Base-by-base conservation (phyloP, 2,329 filamentous ascomycete genomes). In the Penicillium glabrum region DNA sequence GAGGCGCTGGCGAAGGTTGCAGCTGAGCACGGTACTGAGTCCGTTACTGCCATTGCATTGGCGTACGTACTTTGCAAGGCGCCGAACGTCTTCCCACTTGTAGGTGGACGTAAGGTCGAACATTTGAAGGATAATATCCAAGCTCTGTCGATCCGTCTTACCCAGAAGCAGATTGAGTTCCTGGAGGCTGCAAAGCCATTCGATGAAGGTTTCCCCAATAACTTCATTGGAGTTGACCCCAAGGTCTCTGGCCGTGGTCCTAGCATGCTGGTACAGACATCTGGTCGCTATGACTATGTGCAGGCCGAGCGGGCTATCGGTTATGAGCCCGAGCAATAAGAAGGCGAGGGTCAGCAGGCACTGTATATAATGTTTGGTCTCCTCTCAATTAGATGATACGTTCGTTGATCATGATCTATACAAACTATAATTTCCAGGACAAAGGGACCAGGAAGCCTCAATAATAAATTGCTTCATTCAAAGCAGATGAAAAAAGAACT, bases 11-110 rank as follows among this genome's bases (percentile, higher is more conserved):
- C 16, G n/a, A 39, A 9, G 2, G 35, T 39, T 19, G 35, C 35
- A 8, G n/a, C 16, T 39, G 35, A 39, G 35, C 35, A 19, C 8
- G 35, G 35, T 10, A 39, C 9, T 2, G n/a, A 39, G 26, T 73
- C 69, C 3, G 79, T 90, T 48, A 88, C 86, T 4, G 82, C 82
- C 37, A 75, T 90, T 33, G 89, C 89, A 9, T 74, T 92, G 24
- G 89, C 89, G 2, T 92, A 92, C 67, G 85, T 91, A 14, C 82
- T 89, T 80, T 82, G 85, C 61, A 91, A 91, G 75, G 78, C 86
- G 0, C 83, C 87, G 0, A 85, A 90, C 65, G 86, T 91, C 13
- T 90, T 90, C 67, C 89, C 89, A 1, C 85, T 92, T 41, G 79
- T 91, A 5, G 89, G 89, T 11, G 86, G 87, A 0, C 81, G 88